phyloP scores from a whole-genome alignment of 192 early-diverging fungal genomes.

The Phlyctochytrium bullatum region DNA sequence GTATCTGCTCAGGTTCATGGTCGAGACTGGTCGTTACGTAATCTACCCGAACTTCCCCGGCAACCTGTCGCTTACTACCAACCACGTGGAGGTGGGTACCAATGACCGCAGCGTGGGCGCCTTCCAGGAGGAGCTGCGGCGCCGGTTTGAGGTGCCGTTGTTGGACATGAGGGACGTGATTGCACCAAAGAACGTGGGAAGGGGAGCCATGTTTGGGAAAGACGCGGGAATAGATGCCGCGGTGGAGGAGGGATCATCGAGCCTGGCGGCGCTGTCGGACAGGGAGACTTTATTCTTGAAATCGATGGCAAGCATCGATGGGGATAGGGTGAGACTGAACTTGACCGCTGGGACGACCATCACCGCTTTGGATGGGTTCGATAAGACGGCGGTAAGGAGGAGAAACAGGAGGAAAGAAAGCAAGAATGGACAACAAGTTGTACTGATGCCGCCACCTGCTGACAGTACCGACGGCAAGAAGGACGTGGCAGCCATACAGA shows the following conservation, averaged over 20 bases:
- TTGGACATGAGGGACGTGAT: slow-evolving; percentile 14
- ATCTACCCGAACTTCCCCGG: slow-evolving; percentile 27
- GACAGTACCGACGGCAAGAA: background rate
- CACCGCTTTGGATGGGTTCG: background rate
- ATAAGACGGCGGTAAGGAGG: no score
- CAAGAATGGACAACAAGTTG: no score
- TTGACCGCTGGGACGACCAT: background rate
- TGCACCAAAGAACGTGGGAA: no score
- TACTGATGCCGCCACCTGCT: no score
- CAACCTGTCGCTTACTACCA: slow-evolving; percentile 19
- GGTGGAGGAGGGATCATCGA: no score
- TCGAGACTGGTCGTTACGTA: slow-evolving; percentile 18
- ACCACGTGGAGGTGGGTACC: slow-evolving; percentile 24
- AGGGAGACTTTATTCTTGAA: background rate
- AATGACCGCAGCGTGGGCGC: slow-evolving; percentile 18
- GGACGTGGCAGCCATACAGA: no score
- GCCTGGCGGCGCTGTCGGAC: no score
- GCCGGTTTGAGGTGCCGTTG: slow-evolving; percentile 21
- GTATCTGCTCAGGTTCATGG: slow-evolving; percentile 25
- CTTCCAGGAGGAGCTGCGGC: slow-evolving; percentile 4
- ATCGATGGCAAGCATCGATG: no score
- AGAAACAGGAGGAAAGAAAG: no score
- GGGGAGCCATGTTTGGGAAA: no score
- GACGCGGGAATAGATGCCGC: slow-evolving; percentile 6
- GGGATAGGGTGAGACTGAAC: background rate